Base-by-base conservation (phyloP, 345 rosid species). In the Brassica cretica region DNA sequence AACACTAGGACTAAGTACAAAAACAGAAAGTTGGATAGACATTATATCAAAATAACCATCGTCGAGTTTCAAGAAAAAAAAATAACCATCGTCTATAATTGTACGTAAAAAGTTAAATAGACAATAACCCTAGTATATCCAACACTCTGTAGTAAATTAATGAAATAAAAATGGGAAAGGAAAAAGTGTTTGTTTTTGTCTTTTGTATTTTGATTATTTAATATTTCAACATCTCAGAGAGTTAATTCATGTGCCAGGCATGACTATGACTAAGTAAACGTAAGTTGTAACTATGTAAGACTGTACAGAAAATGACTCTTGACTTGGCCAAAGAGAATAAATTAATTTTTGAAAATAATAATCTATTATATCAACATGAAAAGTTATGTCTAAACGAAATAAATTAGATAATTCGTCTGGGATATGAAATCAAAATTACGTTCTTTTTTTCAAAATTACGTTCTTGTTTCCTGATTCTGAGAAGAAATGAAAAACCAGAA, bases 221-320 rank as follows among this genome's bases (percentile, higher is more conserved):
- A 49, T 15, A 37, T 14, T 25, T 68, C 55, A 64, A 66, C 29
- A 75, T 67, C 68, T 62, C 70, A 49, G 25, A 56, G 29, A 69
- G 66, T 64, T 53, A 64, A 77, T 64, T 64, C 32, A 77, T 37
- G 71, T 64, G 70, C 44, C 51, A 64, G 46, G 51, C 66, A 53
- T 53, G 80, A 70, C 70, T 49, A 29, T 35, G 74, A 76, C 69
- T 5, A 33, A 61, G 64, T 77, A 63, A 12, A 59, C 44, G 73
- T 5, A 71, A 29, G 41, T 59, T 49, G 80, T 70, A 49, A 63
- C 75, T 49, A 68, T 30, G 70, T 15, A 70, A 33, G 58, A 37
- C 35, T 64, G 33, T 53, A 53, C 29, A 71, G 37, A 71, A 56
- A 71, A 70, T 64, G 76, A 71, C 80, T 14, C 59, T 64, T 55